Base-by-base conservation (phyloP, 345 rosid genomes). In the Citrus glauca region DNA sequence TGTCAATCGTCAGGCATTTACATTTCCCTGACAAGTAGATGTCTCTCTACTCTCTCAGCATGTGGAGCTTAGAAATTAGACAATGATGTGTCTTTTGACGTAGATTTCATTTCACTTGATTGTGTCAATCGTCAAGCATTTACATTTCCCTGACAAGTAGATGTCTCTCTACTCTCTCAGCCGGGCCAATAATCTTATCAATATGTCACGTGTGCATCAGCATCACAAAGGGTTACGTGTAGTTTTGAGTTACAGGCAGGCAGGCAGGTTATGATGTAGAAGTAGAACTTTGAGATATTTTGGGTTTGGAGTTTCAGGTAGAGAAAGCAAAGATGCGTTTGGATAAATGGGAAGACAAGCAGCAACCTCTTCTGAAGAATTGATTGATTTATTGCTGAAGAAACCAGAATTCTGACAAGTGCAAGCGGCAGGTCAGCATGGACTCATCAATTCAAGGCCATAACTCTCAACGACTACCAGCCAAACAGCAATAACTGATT, bases 291-390 rank as follows among this genome's bases (percentile, higher is more conserved):
- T 42, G 48, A 42, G 48, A 42, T 42, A 42, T 42, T 42, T 42
- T 3, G 14, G 37, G 1, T 5, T 70, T 50, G 74, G 65, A 75
- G 25, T 83, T 82, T 75, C 81, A 94, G 96, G 96, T 91, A 56
- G 94, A 89, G 83, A 92, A 77, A 57, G 87, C 94, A 1, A 85
- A 73, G 57, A 81, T 63, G 38, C 85, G 94, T 5, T 82, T 92
- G 83, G 90, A 86, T 60, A 85, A 68, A 82, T 92, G 98, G 98
- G 95, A 90, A 7, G 90, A 87, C 38, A 88, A 84, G 32, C 86
- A 84, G 33, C 80, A 80, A 65, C 76, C 89, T 30, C 70, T 82
- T 16, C 45, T 45, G 7, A 33, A 42, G 17, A 59, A 65, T 13
- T 78, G 81, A 71, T 9, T 45, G 17, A 45, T 45, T 45, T 28